A percentile compares a stretch with the other conserved stretches of the same genome.
These are phyloP conservation scores for Dactylis glomerata DNA, from an alignment of 176 grass and related monocot genomes.

Conservation along the genomic window DNA sequence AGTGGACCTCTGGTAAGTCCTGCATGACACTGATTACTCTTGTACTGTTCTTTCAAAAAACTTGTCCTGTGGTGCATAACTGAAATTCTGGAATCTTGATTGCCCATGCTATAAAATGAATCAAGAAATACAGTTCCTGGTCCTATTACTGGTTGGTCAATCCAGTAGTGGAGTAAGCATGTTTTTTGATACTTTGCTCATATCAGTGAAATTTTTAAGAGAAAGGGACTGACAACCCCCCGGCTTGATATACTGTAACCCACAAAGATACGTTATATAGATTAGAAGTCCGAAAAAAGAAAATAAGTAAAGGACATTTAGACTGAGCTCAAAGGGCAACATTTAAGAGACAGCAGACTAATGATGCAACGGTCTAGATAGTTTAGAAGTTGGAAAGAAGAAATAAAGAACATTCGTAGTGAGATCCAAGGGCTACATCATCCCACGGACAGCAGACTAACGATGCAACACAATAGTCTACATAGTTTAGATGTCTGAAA, in stretches of 20 bases:
- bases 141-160: background rate
- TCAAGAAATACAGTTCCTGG: background rate
- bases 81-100: constrained; percentile 1
- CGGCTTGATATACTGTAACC: background rate
- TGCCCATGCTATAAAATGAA: background rate
- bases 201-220: background rate
- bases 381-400: background rate
- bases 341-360: background rate
- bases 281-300: no score
- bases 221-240: background rate
- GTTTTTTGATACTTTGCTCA: background rate
- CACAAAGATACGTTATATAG: background rate
- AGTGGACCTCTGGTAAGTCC: constrained; percentile 87
- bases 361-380: background rate
- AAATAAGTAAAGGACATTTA: background rate
- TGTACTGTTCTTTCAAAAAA: background rate
- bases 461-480: background rate
- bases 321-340: background rate
- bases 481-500: no score
- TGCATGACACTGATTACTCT: background rate
- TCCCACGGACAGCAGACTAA: background rate
- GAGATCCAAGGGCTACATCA: background rate
- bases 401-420: background rate
- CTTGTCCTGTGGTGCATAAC: background rate
- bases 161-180: background rate